phyloP scores from a whole-genome alignment of 805 yeast genomes.

The Saccharomycopsis capsularis region DNA sequence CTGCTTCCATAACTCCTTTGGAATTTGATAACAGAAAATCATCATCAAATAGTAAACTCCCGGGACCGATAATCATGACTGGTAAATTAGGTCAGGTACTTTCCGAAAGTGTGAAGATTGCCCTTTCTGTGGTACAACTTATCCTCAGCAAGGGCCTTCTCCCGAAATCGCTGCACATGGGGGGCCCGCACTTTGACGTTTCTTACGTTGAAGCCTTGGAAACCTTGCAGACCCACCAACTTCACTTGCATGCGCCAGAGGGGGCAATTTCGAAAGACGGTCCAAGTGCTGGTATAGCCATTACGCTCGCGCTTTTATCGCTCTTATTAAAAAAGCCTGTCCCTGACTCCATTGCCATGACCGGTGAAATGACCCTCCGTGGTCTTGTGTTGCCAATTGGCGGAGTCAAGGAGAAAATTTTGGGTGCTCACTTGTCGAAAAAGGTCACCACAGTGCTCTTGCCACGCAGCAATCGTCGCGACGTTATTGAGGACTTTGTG shows the following conservation, averaged over 20 bases:
- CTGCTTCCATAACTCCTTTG: too few species aligned
- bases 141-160: slow-evolving; percentile 35
- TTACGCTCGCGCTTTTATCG: slow-evolving; percentile 74
- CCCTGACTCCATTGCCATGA: slow-evolving; percentile 59
- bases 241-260: slow-evolving; percentile 66
- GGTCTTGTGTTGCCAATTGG: slow-evolving; percentile 80
- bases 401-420: slow-evolving; percentile 68
- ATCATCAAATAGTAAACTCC: slow-evolving; percentile 25
- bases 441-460: slow-evolving; percentile 49
- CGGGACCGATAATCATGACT: slow-evolving; percentile 47
- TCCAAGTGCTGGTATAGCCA: slow-evolving; percentile 53
- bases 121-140: slow-evolving; percentile 62
- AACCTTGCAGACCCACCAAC: slow-evolving; percentile 46
- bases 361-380: slow-evolving; percentile 76
- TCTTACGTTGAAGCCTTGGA: slow-evolving; percentile 32
- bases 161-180: slow-evolving; percentile 22
- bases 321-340: slow-evolving; percentile 54
- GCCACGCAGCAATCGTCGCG: slow-evolving; percentile 65
- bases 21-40: too few species aligned
- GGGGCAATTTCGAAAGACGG: slow-evolving; percentile 59
- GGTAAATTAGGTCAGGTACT: slow-evolving; percentile 80
- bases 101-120: slow-evolving; percentile 75
- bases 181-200: too few species aligned
- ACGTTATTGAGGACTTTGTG: slow-evolving; percentile 55
- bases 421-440: slow-evolving; percentile 73